phyloP scores from a whole-genome alignment of 768 basidiomycete genomes.

The Phylloporus arenicola region DNA sequence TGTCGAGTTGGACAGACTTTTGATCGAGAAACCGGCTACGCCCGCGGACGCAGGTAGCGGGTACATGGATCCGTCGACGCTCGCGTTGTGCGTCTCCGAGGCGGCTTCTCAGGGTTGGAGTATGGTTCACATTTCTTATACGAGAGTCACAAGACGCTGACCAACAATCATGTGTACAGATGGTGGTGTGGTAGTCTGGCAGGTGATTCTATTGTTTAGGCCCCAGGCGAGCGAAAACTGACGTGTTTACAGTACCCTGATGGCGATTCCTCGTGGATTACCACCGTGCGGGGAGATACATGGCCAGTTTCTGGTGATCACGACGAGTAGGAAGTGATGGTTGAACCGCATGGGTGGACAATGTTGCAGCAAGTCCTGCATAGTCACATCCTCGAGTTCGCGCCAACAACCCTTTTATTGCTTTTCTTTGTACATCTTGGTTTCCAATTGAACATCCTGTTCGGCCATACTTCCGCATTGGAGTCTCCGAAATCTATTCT shows the following conservation, averaged over 20 bases:
- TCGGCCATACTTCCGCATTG: too few species aligned
- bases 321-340: background rate
- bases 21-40: slow-evolving; percentile 50
- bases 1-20: slow-evolving; percentile 42
- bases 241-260: slow-evolving; percentile 29
- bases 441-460: background rate
- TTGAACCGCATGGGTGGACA: background rate
- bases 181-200: slow-evolving; percentile 37
- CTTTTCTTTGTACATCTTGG: background rate
- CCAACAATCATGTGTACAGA: slow-evolving; percentile 14
- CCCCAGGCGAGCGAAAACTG: background rate
- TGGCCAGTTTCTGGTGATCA: background rate
- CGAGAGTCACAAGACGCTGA: background rate
- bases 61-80: slow-evolving; percentile 50
- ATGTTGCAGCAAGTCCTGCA: background rate
- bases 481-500: background rate
- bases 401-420: background rate
- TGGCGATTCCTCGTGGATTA: slow-evolving; percentile 34
- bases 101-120: slow-evolving; percentile 64
- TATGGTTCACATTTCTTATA: slow-evolving; percentile 29
- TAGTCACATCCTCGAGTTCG: too few species aligned
- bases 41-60: slow-evolving; percentile 40
- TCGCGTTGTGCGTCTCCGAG: slow-evolving; percentile 54
- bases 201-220: slow-evolving; percentile 16
- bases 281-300: slow-evolving; percentile 9